Evolutionary conservation across 305 asterid species (phyloP).

Genomic region (Striga hermonthica): DNA sequence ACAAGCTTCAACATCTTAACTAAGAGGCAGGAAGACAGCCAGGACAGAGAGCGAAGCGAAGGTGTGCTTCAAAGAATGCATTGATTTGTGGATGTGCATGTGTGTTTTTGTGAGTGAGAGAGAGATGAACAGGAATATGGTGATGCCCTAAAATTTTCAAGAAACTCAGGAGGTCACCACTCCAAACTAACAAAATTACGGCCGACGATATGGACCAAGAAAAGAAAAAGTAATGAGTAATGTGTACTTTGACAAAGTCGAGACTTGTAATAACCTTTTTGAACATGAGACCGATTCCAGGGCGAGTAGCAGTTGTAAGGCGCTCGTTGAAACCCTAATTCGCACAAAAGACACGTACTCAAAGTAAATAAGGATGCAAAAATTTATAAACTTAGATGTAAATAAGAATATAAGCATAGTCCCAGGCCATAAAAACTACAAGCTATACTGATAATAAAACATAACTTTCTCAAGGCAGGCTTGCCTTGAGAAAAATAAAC

Average conservation of each 20-base stretch:
- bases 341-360: constrained; percentile 30
- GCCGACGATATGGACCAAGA: neutral
- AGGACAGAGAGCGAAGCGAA: neutral
- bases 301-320: constrained; percentile 81
- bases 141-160: constrained; percentile 11
- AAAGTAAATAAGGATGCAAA: constrained; percentile 17
- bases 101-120: neutral
- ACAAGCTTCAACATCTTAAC: constrained; percentile 5
- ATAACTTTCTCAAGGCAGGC: neutral
- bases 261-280: constrained; percentile 58
- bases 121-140: neutral
- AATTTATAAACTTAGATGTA: constrained; percentile 13
- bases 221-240: constrained; percentile 6
- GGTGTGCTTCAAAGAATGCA: neutral
- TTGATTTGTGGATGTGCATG: neutral
- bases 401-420: constrained; percentile 3
- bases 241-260: constrained; percentile 15
- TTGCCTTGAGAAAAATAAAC: constrained; percentile 15
- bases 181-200: neutral
- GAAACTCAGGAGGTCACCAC: constrained; percentile 13
- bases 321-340: constrained; percentile 89
- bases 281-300: constrained; percentile 86
- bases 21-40: neutral
- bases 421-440: constrained; percentile 15
- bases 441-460: neutral